phyloP scores from a whole-genome alignment of 371 early-diverging fungal genomes.

The Lichtheimia ramosa region DNA sequence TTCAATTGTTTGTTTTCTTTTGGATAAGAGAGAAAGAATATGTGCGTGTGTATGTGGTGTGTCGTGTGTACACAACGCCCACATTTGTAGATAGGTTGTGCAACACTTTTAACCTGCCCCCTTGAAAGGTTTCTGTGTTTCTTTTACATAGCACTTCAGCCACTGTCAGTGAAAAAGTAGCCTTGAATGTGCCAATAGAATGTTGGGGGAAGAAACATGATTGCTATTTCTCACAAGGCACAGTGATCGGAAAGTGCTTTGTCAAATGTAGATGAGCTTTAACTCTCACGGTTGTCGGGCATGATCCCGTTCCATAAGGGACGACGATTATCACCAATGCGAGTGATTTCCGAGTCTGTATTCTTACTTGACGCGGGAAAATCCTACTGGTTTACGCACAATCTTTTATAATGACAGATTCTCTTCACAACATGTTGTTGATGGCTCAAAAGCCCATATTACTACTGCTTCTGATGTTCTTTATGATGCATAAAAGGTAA shows the following conservation, averaged over 20 bases:
- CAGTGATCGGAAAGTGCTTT: neutral
- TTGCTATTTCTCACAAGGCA: neutral
- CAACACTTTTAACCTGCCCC: neutral
- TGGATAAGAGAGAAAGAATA: neutral
- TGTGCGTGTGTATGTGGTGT: neutral
- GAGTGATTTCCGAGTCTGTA: neutral
- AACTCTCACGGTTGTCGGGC: slow-evolving; percentile 1
- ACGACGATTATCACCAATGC: too few relatives aligned
- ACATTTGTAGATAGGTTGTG: neutral
- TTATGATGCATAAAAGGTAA: neutral
- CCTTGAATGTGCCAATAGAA: neutral
- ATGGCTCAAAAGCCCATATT: neutral
- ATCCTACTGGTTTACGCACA: neutral
- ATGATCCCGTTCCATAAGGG: neutral
- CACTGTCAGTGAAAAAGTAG: too few relatives aligned
- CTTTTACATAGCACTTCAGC: too few relatives aligned
- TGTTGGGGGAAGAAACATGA: neutral
- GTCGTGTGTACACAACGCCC: neutral
- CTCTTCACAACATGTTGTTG: neutral
- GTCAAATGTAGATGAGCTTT: neutral
- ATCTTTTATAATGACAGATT: neutral
- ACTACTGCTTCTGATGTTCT: neutral
- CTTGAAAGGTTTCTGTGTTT: too few relatives aligned
- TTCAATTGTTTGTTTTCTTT: neutral
- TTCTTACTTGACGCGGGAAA: slow-evolving; percentile 3